Conservation (phyloP, 129 eudicot genomes). For the Artemisia tridentata region DNA sequence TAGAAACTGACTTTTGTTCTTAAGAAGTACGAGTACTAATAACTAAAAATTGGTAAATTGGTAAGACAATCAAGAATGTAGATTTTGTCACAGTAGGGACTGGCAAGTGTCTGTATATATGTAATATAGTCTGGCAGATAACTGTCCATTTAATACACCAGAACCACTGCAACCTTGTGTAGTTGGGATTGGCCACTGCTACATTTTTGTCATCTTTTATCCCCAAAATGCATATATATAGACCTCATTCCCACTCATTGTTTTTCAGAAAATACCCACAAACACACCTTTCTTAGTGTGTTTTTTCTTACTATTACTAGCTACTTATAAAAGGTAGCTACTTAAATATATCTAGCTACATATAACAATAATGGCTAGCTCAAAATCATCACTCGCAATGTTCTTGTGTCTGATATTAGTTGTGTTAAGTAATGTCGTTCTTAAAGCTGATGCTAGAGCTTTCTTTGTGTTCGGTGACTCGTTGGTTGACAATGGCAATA, state of each 20-base stretch:
- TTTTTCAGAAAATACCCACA: slow-evolving; percentile 28
- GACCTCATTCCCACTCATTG: slow-evolving; percentile 22
- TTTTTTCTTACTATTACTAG: slow-evolving; percentile 8
- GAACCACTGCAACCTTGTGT: slow-evolving; percentile 31
- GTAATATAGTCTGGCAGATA: slow-evolving; percentile 33
- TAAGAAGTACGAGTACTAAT: slow-evolving; percentile 5
- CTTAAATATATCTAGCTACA: neutral
- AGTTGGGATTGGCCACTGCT: slow-evolving; percentile 40
- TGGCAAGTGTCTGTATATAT: slow-evolving; percentile 10
- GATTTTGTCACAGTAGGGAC: slow-evolving; percentile 24
- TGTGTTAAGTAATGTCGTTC: slow-evolving; percentile 7
- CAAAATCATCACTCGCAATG: slow-evolving; percentile 1
- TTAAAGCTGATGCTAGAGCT: slow-evolving; percentile 36
- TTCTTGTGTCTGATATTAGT: neutral
- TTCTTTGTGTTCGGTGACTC: slow-evolving; percentile 62
- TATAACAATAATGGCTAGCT: slow-evolving; percentile 6
- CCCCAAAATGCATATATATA: slow-evolving; percentile 32
- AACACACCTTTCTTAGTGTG: slow-evolving; percentile 16
- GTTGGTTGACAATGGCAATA: slow-evolving; percentile 50
- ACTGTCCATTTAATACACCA: slow-evolving; percentile 42
- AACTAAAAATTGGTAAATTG: neutral
- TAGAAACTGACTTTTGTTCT: neutral
- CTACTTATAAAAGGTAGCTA: slow-evolving; percentile 3
- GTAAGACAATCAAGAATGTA: slow-evolving; percentile 13
- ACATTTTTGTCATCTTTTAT: slow-evolving; percentile 16